A percentile compares a stretch with the other conserved stretches of the same genome.
phyloP scores from a whole-genome alignment of 179 eudicot genomes.

The Pouteria campechiana region DNA sequence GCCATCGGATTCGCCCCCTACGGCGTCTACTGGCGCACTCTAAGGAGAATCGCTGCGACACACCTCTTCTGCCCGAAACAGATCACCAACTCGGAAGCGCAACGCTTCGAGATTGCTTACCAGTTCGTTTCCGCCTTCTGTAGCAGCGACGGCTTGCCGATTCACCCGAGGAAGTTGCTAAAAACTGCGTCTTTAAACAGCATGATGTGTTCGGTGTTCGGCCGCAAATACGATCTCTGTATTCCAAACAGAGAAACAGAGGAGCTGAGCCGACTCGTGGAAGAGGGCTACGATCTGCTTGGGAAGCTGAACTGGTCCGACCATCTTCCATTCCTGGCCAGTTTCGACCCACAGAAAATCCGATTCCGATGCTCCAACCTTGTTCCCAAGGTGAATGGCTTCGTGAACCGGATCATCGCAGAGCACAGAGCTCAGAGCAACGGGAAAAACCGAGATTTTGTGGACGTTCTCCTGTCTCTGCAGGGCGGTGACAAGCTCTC shows the following conservation, averaged over 20 bases:
- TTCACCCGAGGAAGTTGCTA: constrained; percentile 41
- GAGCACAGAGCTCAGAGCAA: constrained; percentile 33
- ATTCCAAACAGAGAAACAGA: constrained; percentile 19
- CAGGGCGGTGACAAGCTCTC: constrained; percentile 41
- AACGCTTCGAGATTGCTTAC: constrained; percentile 27
- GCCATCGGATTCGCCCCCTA: constrained; percentile 93
- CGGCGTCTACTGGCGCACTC: constrained; percentile 74
- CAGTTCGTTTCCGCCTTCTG: constrained; percentile 31
- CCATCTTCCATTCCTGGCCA: constrained; percentile 61
- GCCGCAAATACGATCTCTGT: constrained; percentile 23
- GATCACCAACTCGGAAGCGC: constrained; percentile 36
- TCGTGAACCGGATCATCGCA: constrained; percentile 46
- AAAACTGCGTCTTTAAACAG: constrained; percentile 58
- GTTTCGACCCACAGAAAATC: constrained; percentile 57
- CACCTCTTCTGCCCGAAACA: constrained; percentile 83
- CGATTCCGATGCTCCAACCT: constrained; percentile 58
- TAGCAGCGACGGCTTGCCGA: background rate
- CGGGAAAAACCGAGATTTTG: constrained; percentile 39
- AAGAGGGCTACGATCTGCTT: constrained; percentile 73
- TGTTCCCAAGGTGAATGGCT: constrained; percentile 67
- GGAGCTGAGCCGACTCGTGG: constrained; percentile 50
- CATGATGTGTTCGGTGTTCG: constrained; percentile 93
- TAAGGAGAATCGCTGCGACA: constrained; percentile 52
- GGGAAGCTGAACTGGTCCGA: constrained; percentile 72
- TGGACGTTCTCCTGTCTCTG: constrained; percentile 67